Conservation (phyloP, 1,139 yeast species). For the Saccharomycopsis hybrid region DNA sequence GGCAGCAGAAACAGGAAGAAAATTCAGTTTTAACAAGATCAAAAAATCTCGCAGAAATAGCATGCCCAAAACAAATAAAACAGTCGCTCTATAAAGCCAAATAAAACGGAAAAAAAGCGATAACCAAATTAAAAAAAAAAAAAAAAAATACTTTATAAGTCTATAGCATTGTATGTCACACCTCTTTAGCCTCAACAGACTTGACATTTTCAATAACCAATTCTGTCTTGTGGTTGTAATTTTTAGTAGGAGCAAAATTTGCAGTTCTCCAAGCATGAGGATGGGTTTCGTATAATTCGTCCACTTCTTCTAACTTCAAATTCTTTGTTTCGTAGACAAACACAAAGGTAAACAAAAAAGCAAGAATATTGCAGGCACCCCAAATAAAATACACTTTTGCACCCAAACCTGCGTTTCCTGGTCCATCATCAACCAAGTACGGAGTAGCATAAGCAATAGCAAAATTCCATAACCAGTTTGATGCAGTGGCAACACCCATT, state of each 20-base stretch:
- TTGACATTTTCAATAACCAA: not conserved
- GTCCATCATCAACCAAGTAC: constrained; percentile 57
- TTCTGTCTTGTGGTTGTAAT: not conserved
- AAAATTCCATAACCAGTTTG: constrained; percentile 79
- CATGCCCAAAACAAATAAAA: too few relatives aligned
- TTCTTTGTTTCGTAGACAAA: constrained; percentile 74
- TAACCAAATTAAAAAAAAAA: too few relatives aligned
- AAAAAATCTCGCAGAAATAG: too few relatives aligned
- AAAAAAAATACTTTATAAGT: too few relatives aligned
- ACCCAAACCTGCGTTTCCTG: constrained; percentile 60
- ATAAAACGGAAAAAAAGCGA: too few relatives aligned
- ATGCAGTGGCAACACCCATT: constrained; percentile 69
- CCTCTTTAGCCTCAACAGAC: not conserved
- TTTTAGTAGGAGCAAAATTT: not conserved
- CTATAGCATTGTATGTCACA: too few relatives aligned
- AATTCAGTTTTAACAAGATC: too few relatives aligned
- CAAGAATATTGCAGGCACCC: constrained; percentile 63
- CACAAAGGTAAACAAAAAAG: constrained; percentile 52
- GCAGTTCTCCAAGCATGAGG: constrained; percentile 30
- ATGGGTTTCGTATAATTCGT: constrained; percentile 49
- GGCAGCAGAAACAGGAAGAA: too few relatives aligned
- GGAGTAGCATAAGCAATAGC: constrained; percentile 72
- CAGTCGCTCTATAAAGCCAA: too few relatives aligned
- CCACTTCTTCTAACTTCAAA: constrained; percentile 66
- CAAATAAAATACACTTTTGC: constrained; percentile 68